Base-by-base conservation (phyloP, 768 basidiomycete species). In the Suillus subaureus region DNA sequence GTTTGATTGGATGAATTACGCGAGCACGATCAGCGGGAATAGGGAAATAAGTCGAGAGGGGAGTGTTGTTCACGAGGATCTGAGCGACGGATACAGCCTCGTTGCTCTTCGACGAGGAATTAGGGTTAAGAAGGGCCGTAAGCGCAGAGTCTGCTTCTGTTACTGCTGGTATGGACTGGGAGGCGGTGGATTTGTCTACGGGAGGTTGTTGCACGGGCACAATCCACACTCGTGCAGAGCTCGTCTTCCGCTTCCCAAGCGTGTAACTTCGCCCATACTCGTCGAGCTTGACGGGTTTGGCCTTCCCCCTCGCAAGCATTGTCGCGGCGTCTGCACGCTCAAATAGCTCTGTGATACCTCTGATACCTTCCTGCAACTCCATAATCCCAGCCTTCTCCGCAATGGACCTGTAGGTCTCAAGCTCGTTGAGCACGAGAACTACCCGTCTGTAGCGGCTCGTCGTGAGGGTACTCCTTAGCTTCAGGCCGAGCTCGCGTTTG, bases 191-290 rank as follows among this genome's bases (percentile, higher is more conserved):
- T 40, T 43, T 65, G 12, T 66, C 68, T 6, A 70, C 66, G 1
- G 71, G 51, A 47, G 43, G 67, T 18, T 61, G 70, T 42, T 68
- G 73, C 62, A 85, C 85, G 40, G 89, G 86, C 66, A 97, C 91
- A 81, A 97, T 91, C 96, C 96, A 99, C 11, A 96, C 95, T 45
- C 94, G 86, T 42, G 96, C 95, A 1, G 90, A 81, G 70, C 92
- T 93, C 66, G 94, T 94, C 79, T 99, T 99, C 69, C 96, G 85
- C 77, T 88, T 86, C 45, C 96, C 96, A 58, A 91, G 73, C 0
- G 92, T 92, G 73, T 94, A 93, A n/a, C 90, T 89, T 65, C 96
- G 83, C n/a, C 94, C 94, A 64, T 85, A 84, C 54, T 84, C 79
- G 75, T 98, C 96, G 61, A 93, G 78, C 31, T 80, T 74, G 42